Conservation (phyloP, 2,329 filamentous ascomycete genomes). For the Diaporthe nobilis region DNA sequence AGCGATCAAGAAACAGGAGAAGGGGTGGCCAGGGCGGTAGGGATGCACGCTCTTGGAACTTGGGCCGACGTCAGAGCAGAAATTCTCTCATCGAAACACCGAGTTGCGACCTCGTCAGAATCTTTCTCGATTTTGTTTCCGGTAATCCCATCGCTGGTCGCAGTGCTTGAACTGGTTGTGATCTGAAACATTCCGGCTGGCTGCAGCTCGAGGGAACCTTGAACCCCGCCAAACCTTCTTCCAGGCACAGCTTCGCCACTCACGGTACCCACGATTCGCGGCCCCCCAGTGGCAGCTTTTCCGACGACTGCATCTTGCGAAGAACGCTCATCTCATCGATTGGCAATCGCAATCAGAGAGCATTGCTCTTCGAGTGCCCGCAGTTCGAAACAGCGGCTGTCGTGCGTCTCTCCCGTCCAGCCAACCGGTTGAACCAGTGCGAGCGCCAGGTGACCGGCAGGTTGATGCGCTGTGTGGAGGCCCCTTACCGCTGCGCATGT, state of each 20-base stretch:
- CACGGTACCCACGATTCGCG: slow-evolving; percentile 16
- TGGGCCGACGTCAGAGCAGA: slow-evolving; percentile 21
- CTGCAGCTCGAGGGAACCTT: slow-evolving; percentile 16
- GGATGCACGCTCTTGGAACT: slow-evolving; percentile 10
- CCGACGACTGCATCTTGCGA: background rate
- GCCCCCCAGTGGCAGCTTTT: background rate
- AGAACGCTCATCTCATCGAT: background rate
- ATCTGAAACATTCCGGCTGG: slow-evolving; percentile 29
- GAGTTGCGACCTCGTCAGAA: background rate
- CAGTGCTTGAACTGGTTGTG: slow-evolving; percentile 13
- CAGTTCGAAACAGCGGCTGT: background rate
- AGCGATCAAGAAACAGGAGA: slow-evolving; percentile 29
- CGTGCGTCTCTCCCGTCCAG: background rate
- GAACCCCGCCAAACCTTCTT: slow-evolving; percentile 12
- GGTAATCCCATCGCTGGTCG: background rate
- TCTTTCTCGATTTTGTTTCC: background rate
- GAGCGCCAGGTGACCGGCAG: background rate
- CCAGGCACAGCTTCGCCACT: slow-evolving; percentile 22
- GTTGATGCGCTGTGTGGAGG: background rate
- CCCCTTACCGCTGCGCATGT: slow-evolving; percentile 1
- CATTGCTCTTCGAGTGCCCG: background rate
- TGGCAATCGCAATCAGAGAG: background rate
- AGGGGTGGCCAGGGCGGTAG: slow-evolving; percentile 17
- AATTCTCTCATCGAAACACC: slow-evolving; percentile 27
- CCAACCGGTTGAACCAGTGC: background rate